Conservation (phyloP, 179 eudicot genomes). For the Sideroxylon spinosum region DNA sequence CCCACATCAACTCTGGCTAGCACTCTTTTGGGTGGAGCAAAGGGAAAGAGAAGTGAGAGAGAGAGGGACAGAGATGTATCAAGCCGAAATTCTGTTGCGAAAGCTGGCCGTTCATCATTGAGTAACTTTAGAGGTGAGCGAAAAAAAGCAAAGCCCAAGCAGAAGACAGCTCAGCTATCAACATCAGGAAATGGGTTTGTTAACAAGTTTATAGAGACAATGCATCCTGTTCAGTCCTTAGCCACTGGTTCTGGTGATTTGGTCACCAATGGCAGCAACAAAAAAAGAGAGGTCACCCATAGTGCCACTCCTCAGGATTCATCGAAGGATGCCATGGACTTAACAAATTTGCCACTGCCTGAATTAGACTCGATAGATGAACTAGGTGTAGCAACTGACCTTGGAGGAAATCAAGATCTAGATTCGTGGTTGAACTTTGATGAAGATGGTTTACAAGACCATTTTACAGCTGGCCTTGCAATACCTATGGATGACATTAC, state of each 20-base stretch:
- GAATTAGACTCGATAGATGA: constrained; percentile 66
- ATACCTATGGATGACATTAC: constrained; percentile 94
- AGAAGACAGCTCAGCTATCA: constrained; percentile 63
- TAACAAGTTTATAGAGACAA: constrained; percentile 26
- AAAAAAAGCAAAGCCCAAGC: constrained; percentile 85
- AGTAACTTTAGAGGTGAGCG: constrained; percentile 59
- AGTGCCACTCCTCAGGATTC: constrained; percentile 35
- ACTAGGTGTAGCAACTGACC: constrained; percentile 48
- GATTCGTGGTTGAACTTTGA: constrained; percentile 79
- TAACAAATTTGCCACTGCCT: constrained; percentile 39
- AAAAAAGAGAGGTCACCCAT: constrained; percentile 42
- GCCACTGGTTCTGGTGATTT: constrained; percentile 29
- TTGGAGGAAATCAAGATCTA: constrained; percentile 64
- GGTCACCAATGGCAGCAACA: constrained; percentile 26
- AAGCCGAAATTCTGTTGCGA: constrained; percentile 31
- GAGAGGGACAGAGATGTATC: constrained; percentile 38
- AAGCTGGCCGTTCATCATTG: constrained; percentile 50
- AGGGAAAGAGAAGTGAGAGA: constrained; percentile 87
- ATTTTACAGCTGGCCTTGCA: constrained; percentile 62
- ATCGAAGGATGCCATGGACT: constrained; percentile 45
- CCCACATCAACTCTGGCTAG: constrained; percentile 44
- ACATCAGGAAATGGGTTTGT: constrained; percentile 29
- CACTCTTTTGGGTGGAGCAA: constrained; percentile 55
- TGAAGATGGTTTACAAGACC: constrained; percentile 62
- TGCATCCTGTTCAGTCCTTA: constrained; percentile 40